These are phyloP conservation scores for Heracleum sosnowskyi DNA, from an alignment of 129 eudicot genomes.

Conservation along the genomic window DNA sequence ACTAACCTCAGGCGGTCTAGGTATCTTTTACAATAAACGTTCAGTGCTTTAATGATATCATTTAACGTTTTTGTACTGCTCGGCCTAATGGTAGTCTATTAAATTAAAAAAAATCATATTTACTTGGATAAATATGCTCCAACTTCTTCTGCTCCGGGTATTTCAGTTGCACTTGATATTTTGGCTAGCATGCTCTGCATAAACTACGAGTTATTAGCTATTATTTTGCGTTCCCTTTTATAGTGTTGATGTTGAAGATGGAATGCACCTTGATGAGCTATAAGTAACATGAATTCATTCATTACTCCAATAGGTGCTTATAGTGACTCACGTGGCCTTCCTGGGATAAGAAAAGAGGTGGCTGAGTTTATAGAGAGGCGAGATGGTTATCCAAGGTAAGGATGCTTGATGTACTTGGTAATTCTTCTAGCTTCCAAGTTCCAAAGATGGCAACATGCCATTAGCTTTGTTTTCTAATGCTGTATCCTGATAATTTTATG, in stretches of 20 bases:
- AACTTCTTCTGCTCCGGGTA: not conserved
- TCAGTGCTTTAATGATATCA: not conserved
- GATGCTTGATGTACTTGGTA: not conserved
- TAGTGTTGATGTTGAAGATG: not conserved
- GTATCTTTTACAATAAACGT: slow-evolving; percentile 24
- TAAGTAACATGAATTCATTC: slow-evolving; percentile 7
- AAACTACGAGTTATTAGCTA: not conserved
- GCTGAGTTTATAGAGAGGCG: slow-evolving; percentile 91
- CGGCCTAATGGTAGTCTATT: not conserved
- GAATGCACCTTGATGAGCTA: not conserved
- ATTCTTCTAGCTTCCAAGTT: not conserved
- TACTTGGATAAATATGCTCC: not conserved
- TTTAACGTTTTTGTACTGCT: not conserved
- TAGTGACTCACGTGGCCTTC: slow-evolving; percentile 95
- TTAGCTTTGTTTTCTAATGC: not conserved
- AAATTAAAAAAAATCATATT: no score
- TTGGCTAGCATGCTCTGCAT: not conserved
- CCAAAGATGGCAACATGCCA: not conserved
- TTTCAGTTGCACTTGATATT: no score
- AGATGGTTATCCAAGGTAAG: slow-evolving; percentile 96
- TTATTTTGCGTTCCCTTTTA: not conserved
- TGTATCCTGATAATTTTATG: not conserved
- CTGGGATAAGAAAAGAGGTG: slow-evolving; percentile 93
- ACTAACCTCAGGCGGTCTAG: slow-evolving; percentile 90
- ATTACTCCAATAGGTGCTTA: slow-evolving; percentile 64